These are phyloP conservation scores for Nepenthes alata DNA, from an alignment of 179 eudicot genomes.

Conservation along the genomic window DNA sequence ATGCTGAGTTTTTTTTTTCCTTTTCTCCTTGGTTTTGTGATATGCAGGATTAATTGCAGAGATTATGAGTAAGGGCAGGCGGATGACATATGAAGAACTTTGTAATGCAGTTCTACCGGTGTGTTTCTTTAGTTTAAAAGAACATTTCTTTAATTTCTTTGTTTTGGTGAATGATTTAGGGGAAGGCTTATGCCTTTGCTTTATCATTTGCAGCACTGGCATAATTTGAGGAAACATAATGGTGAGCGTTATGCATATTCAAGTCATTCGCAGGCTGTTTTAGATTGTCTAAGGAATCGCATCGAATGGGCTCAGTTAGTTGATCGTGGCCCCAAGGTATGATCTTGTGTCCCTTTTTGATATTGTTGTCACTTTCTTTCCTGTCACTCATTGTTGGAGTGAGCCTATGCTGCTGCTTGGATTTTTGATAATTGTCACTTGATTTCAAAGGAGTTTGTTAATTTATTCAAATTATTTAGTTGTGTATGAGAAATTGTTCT, in stretches of 20 bases:
- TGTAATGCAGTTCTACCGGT: conserved; percentile 85
- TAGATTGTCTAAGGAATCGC: conserved; percentile 90
- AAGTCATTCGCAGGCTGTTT: conserved; percentile 90
- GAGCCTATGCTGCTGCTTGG: too few species aligned
- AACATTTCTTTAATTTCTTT: conserved; percentile 1
- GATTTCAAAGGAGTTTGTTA: too few species aligned
- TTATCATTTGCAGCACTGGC: conserved; percentile 67
- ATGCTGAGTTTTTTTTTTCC: background rate
- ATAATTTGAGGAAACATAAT: conserved; percentile 88
- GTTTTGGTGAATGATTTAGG: conserved; percentile 1
- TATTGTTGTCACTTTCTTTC: too few species aligned
- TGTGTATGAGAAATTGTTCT: too few species aligned
- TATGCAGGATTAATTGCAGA: conserved; percentile 70
- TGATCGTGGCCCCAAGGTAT: conserved; percentile 99
- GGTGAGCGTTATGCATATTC: conserved; percentile 95
- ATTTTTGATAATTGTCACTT: too few species aligned
- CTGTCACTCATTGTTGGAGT: too few species aligned
- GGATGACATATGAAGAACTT: conserved; percentile 84
- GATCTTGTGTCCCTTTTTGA: background rate
- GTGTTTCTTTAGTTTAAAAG: conserved; percentile 17
- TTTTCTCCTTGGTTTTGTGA: conserved; percentile 1
- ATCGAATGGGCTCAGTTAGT: conserved; percentile 89
- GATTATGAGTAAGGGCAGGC: conserved; percentile 83
- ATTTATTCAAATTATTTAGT: too few species aligned
- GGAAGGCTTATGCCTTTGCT: conserved; percentile 7